These are phyloP conservation scores for Kingdonia uniflora DNA, from an alignment of 164 flowering plant genomes.

Conservation along the genomic window DNA sequence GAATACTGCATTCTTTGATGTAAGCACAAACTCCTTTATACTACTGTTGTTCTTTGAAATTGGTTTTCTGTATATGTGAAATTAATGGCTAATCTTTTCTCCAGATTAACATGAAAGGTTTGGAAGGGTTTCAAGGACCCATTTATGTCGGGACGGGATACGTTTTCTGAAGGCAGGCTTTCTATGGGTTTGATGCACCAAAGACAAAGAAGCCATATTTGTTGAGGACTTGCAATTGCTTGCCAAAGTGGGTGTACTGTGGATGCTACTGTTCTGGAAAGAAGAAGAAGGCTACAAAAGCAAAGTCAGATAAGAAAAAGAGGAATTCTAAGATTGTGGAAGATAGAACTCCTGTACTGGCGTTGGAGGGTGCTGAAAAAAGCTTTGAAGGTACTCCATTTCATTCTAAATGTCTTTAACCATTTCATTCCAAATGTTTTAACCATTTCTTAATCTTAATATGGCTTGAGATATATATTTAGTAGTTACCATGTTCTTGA, in stretches of 20 bases:
- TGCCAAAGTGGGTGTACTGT: slow-evolving; percentile 56
- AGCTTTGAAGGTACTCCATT: slow-evolving; percentile 34
- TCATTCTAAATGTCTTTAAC: too few species aligned
- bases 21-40: slow-evolving; percentile 18
- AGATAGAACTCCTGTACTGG: slow-evolving; percentile 19
- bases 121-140: slow-evolving; percentile 86
- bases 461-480: too few species aligned
- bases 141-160: slow-evolving; percentile 76
- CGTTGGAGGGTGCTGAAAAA: slow-evolving; percentile 41
- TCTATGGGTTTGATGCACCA: slow-evolving; percentile 63
- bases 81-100: not conserved
- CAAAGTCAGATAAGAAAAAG: slow-evolving; percentile 37
- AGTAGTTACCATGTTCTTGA: too few species aligned
- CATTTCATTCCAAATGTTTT: too few species aligned
- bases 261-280: slow-evolving; percentile 29
- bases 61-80: not conserved
- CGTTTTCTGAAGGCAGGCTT: slow-evolving; percentile 61
- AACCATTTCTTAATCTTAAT: too few species aligned
- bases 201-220: slow-evolving; percentile 35
- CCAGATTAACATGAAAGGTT: slow-evolving; percentile 73
- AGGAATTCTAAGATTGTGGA: slow-evolving; percentile 23
- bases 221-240: slow-evolving; percentile 49
- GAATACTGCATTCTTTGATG: slow-evolving; percentile 58
- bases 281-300: slow-evolving; percentile 35
- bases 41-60: not conserved